Percentiles rank a stretch among this genome's conserved stretches.
phyloP scores from a whole-genome alignment of 495 filamentous ascomycete species.

The Patellaria atrata region DNA sequence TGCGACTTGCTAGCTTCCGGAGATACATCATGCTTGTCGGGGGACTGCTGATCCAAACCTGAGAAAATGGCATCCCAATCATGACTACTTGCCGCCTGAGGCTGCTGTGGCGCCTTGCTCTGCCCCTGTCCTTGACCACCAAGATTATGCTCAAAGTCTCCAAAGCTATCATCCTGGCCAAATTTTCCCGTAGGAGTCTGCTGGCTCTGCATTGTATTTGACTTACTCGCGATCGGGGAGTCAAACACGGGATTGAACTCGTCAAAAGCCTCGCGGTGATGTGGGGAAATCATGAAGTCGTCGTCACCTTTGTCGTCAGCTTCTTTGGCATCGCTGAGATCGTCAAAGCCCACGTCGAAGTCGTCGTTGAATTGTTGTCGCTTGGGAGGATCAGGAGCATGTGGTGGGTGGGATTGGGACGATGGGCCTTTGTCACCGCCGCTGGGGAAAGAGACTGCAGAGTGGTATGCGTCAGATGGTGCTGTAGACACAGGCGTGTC shows the following conservation, averaged over 20 bases:
- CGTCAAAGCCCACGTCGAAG: conserved; percentile 84
- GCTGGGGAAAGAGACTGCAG: conserved; percentile 22
- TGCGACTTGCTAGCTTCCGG: conserved; percentile 7
- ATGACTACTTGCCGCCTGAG: conserved; percentile 35
- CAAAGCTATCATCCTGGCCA: conserved; percentile 38
- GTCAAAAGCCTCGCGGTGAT: conserved; percentile 30
- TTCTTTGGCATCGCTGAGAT: conserved; percentile 78
- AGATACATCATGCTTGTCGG: no score
- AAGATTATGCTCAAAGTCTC: conserved; percentile 31
- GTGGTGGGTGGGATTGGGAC: conserved; percentile 24
- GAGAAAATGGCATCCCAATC: conserved; percentile 97
- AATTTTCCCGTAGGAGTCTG: conserved; percentile 35
- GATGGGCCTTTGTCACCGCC: conserved; percentile 16
- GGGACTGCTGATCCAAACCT: conserved; percentile 45
- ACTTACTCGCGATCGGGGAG: conserved; percentile 30
- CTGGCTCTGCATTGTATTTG: conserved; percentile 44
- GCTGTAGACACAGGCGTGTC: conserved; percentile 22
- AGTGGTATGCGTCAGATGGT: conserved; percentile 26
- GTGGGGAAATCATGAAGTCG: conserved; percentile 33
- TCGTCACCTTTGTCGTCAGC: conserved; percentile 57
- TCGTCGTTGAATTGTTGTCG: conserved; percentile 47
- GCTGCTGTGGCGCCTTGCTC: conserved; percentile 18
- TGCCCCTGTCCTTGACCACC: conserved; percentile 22
- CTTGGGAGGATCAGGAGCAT: conserved; percentile 24
- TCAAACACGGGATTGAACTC: conserved; percentile 64